Percentiles rank a stretch among this genome's conserved stretches.
Evolutionary conservation across 306 rosid genomes (phyloP).

Genomic region (Begonia masoniana): DNA sequence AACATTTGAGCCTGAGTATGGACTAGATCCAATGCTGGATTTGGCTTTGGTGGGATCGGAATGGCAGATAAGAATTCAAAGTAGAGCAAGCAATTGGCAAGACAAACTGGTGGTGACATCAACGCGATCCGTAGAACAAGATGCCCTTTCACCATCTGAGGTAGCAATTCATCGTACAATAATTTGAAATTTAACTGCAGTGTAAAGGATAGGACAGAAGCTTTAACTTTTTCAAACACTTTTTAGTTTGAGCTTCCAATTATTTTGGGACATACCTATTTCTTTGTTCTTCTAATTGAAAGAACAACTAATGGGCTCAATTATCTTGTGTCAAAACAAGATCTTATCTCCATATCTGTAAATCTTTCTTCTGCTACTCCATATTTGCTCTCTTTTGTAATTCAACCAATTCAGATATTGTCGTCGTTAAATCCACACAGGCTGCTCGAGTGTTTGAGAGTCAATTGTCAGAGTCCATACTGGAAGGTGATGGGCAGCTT

Average conservation of each 20-base stretch:
- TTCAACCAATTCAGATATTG: background rate
- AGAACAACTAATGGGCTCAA: no score
- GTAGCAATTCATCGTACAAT: conserved; percentile 21
- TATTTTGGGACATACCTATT: no score
- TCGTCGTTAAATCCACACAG: conserved; percentile 17
- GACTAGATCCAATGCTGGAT: conserved; percentile 91
- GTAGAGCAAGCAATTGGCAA: conserved; percentile 90
- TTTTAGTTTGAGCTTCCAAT: no score
- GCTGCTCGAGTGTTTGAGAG: conserved; percentile 78
- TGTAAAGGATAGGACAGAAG: no score
- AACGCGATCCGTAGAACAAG: conserved; percentile 78
- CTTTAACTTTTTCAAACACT: no score
- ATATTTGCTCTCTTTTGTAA: no score
- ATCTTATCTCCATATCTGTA: no score
- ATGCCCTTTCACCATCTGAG: conserved; percentile 64
- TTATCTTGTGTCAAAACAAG: no score
- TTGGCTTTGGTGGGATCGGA: conserved; percentile 77
- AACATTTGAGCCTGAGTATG: conserved; percentile 84
- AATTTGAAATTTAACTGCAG: no score
- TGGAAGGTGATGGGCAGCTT: conserved; percentile 55
- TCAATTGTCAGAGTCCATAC: conserved; percentile 56
- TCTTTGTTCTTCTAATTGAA: no score
- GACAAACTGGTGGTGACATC: conserved; percentile 89
- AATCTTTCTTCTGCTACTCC: no score
- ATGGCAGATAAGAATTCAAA: conserved; percentile 73